Evolutionary conservation across 495 filamentous ascomycete species (phyloP).

Genomic region (Penicillium cataractarum): DNA sequence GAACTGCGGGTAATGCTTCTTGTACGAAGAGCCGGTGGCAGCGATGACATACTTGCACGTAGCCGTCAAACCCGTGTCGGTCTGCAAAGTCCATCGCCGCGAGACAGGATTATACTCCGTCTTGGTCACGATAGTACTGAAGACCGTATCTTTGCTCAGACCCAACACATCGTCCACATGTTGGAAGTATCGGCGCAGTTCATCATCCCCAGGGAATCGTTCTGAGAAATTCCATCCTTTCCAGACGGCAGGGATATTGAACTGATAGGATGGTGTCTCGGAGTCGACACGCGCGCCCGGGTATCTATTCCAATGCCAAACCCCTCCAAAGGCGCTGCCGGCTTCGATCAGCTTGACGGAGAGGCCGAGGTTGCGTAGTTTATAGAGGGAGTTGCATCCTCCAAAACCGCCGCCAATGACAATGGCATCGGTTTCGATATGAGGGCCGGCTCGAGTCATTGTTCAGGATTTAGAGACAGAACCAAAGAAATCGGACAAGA

Average conservation of each 20-base stretch:
- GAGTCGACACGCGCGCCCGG: constrained; percentile 53
- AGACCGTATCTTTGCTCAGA: constrained; percentile 54
- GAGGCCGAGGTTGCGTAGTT: constrained; percentile 42
- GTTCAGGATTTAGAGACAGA: not conserved
- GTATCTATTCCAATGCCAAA: constrained; percentile 60
- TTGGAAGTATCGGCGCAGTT: constrained; percentile 57
- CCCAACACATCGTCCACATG: constrained; percentile 56
- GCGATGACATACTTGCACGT: constrained; percentile 35
- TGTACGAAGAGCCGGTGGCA: constrained; percentile 26
- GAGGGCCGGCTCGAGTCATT: constrained; percentile 22
- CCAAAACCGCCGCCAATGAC: constrained; percentile 42
- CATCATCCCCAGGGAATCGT: constrained; percentile 52
- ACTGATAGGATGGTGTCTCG: constrained; percentile 54
- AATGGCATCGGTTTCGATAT: constrained; percentile 38
- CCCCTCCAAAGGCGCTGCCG: constrained; percentile 51
- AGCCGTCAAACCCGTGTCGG: constrained; percentile 15
- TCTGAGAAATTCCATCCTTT: constrained; percentile 55
- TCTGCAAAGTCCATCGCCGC: constrained; percentile 33
- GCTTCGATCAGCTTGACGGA: constrained; percentile 52
- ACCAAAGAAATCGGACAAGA: too few relatives aligned
- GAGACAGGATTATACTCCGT: constrained; percentile 45
- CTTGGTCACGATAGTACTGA: constrained; percentile 51
- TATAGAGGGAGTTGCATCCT: constrained; percentile 43
- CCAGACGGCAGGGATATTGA: constrained; percentile 52
- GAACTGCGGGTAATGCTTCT: constrained; percentile 27